Evolutionary conservation across 2,329 filamentous ascomycete genomes (phyloP).

Genomic region (Ceratocystiopsis sp.): DNA sequence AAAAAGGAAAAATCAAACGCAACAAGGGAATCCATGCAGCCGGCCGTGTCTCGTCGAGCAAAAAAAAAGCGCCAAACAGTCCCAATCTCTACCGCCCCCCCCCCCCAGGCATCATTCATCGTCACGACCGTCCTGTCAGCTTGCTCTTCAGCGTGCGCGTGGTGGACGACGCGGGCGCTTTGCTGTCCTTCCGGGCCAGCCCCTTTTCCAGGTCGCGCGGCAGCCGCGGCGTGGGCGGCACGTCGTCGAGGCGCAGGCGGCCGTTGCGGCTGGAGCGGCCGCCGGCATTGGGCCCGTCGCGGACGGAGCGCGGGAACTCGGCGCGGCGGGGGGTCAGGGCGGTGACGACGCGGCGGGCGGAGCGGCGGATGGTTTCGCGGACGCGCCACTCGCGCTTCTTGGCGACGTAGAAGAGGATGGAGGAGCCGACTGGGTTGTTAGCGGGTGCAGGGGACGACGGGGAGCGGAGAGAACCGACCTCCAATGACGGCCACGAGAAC

Average conservation of each 20-base stretch:
- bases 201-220: constrained; percentile 45
- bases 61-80: too few species aligned
- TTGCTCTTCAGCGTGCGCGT: neutral
- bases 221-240: constrained; percentile 41
- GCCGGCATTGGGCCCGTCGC: constrained; percentile 19
- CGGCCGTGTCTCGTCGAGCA: too few species aligned
- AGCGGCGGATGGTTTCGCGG: constrained; percentile 52
- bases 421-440: constrained; percentile 35
- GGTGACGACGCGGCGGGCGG: constrained; percentile 42
- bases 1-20: neutral
- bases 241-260: constrained; percentile 34
- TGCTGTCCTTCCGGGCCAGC: constrained; percentile 15
- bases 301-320: constrained; percentile 43
- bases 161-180: neutral
- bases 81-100: neutral
- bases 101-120: neutral
- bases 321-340: constrained; percentile 44
- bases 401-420: constrained; percentile 58
- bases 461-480: constrained; percentile 28
- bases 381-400: constrained; percentile 78
- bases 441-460: neutral
- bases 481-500: constrained; percentile 49
- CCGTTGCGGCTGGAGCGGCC: constrained; percentile 15
- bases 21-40: neutral
- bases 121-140: neutral